Evolutionary conservation across 768 basidiomycete genomes (phyloP).

Genomic region (Phallus indusiatus): DNA sequence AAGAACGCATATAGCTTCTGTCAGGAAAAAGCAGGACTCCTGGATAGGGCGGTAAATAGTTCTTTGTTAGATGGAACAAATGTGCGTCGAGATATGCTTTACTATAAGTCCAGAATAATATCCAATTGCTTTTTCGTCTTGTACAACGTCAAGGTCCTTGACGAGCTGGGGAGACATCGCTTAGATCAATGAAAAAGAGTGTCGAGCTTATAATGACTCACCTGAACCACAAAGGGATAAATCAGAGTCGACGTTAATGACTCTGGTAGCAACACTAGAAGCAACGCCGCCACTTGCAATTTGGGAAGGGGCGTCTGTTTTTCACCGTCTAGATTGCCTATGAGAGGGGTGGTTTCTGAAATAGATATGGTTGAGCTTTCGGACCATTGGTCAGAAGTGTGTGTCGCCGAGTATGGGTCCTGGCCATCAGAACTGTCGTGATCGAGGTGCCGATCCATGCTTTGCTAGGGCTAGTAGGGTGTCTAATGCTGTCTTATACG

Average conservation of each 20-base stretch:
- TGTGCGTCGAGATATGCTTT: not conserved
- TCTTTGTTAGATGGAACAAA: not conserved
- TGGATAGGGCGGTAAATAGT: not conserved
- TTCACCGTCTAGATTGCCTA: not conserved
- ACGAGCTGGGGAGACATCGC: not conserved
- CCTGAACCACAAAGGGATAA: constrained; percentile 13
- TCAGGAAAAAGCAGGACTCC: not conserved
- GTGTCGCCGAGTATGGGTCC: not conserved
- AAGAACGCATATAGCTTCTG: not conserved
- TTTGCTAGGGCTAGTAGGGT: no score
- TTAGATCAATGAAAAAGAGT: not conserved
- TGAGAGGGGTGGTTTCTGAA: not conserved
- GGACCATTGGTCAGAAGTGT: not conserved
- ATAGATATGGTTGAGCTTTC: not conserved
- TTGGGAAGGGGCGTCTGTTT: constrained; percentile 11
- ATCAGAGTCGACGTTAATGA: constrained; percentile 13
- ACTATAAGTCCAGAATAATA: constrained; percentile 1
- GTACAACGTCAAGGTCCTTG: not conserved
- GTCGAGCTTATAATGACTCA: not conserved
- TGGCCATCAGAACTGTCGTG: not conserved
- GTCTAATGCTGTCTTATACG: no score
- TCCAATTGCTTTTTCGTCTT: not conserved
- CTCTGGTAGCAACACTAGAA: constrained; percentile 11
- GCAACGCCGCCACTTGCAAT: constrained; percentile 10
- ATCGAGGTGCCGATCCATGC: no score